These are phyloP conservation scores for Orychophragmus violaceus DNA, from an alignment of 345 rosid genomes.

Conservation along the genomic window DNA sequence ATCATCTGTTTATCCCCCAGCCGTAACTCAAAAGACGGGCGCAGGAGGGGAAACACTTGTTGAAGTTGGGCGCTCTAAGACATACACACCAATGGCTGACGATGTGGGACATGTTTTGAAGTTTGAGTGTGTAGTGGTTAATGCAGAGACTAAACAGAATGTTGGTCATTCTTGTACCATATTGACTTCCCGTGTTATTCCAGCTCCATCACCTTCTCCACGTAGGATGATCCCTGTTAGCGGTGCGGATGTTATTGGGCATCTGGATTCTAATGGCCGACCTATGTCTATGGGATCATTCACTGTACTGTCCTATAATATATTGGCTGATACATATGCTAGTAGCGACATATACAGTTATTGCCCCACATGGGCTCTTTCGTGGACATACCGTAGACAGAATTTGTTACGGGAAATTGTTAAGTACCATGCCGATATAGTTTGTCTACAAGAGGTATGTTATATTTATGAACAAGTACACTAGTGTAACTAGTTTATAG, in stretches of 20 bases:
- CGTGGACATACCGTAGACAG: slow-evolving; percentile 96
- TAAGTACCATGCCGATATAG: slow-evolving; percentile 88
- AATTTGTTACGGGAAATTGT: slow-evolving; percentile 87
- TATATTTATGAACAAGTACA: not conserved
- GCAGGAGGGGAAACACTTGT: slow-evolving; percentile 74
- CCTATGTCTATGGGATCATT: slow-evolving; percentile 70
- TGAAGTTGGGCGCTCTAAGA: slow-evolving; percentile 89
- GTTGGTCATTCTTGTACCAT: slow-evolving; percentile 63
- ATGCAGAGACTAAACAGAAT: slow-evolving; percentile 63
- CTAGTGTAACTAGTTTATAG: not conserved
- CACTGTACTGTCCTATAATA: slow-evolving; percentile 92
- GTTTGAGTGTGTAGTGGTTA: slow-evolving; percentile 90
- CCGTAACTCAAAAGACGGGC: slow-evolving; percentile 64
- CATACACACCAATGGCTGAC: slow-evolving; percentile 92
- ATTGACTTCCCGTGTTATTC: slow-evolving; percentile 89
- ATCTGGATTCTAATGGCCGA: too few relatives aligned
- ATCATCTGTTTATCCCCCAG: slow-evolving; percentile 60
- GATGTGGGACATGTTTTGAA: slow-evolving; percentile 90
- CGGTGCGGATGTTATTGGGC: too few relatives aligned
- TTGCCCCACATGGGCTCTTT: slow-evolving; percentile 97
- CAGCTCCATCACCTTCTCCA: slow-evolving; percentile 92
- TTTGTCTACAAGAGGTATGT: slow-evolving; percentile 92
- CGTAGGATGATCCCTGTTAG: slow-evolving; percentile 74
- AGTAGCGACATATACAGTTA: slow-evolving; percentile 76
- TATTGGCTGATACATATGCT: slow-evolving; percentile 72